Conservation (phyloP, 139 green algal species). For the Pedinophyceae sp. region DNA sequence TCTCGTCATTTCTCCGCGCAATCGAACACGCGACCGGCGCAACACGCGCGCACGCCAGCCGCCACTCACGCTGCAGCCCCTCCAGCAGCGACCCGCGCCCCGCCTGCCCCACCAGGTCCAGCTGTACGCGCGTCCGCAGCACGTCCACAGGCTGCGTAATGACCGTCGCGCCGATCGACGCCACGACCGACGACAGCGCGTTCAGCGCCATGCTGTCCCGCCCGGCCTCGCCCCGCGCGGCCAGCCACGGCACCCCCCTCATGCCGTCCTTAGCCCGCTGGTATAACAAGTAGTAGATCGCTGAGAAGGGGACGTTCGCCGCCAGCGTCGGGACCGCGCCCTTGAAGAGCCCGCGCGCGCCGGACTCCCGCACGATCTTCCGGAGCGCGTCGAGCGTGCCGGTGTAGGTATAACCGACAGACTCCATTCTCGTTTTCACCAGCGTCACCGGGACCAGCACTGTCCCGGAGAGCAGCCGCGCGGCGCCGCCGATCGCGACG, state of each 20-base stretch:
- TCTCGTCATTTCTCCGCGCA: too few species aligned
- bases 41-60: too few species aligned
- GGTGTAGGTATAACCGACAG: neutral
- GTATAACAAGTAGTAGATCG: neutral
- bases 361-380: neutral
- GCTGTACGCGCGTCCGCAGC: neutral
- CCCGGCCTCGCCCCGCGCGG: neutral
- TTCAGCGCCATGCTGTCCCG: neutral
- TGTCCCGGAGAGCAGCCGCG: too few species aligned
- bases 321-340: neutral
- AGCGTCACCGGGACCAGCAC: neutral
- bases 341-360: neutral
- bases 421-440: neutral
- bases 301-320: neutral
- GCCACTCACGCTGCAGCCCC: too few species aligned
- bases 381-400: neutral
- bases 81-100: too few species aligned
- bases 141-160: neutral
- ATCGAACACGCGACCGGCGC: too few species aligned
- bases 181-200: neutral
- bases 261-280: too few species aligned
- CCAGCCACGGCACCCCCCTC: too few species aligned
- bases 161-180: neutral
- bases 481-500: neutral
- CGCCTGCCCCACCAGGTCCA: too few species aligned